phyloP scores from a whole-genome alignment of 2,329 filamentous ascomycete genomes.

The Ophiostoma sp. region DNA sequence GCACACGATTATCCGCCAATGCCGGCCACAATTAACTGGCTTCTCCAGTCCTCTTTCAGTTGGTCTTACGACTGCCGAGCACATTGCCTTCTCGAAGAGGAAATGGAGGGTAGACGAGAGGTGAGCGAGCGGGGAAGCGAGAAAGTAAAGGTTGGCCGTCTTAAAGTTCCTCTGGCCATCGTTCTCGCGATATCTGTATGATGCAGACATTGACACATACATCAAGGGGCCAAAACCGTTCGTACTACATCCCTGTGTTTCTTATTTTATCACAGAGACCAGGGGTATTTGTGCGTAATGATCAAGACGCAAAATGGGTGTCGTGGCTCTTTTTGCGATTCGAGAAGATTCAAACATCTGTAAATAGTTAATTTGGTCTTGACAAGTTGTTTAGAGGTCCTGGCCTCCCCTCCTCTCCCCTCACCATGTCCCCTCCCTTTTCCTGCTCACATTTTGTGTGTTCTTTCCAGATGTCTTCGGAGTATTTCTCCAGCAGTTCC shows the following conservation, averaged over 20 bases:
- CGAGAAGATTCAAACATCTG: not conserved
- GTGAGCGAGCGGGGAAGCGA: conserved; percentile 12
- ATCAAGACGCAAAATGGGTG: not conserved
- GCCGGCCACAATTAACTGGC: not conserved
- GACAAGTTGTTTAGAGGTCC: not conserved
- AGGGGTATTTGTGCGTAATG: conserved; percentile 15
- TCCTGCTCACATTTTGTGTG: not conserved
- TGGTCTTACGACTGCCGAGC: not conserved
- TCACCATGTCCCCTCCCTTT: not conserved
- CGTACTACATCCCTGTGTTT: conserved; percentile 8
- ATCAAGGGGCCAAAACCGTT: not conserved
- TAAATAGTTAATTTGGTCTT: conserved; percentile 17
- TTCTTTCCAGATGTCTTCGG: not conserved
- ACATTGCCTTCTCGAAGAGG: not conserved
- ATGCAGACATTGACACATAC: not conserved
- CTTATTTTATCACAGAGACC: conserved; percentile 16
- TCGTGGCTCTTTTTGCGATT: not conserved
- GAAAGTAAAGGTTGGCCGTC: not conserved
- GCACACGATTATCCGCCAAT: not conserved
- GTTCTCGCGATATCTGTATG: conserved; percentile 1
- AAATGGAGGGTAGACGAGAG: not conserved
- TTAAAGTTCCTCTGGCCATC: not conserved
- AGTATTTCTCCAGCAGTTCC: conserved; percentile 18
- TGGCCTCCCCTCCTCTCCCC: not conserved
- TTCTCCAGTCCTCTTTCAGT: not conserved